A percentile compares a stretch with the other conserved stretches of the same genome.
These are phyloP conservation scores for Mycena rebaudengoi DNA, from an alignment of 768 basidiomycete species.

Conservation along the genomic window DNA sequence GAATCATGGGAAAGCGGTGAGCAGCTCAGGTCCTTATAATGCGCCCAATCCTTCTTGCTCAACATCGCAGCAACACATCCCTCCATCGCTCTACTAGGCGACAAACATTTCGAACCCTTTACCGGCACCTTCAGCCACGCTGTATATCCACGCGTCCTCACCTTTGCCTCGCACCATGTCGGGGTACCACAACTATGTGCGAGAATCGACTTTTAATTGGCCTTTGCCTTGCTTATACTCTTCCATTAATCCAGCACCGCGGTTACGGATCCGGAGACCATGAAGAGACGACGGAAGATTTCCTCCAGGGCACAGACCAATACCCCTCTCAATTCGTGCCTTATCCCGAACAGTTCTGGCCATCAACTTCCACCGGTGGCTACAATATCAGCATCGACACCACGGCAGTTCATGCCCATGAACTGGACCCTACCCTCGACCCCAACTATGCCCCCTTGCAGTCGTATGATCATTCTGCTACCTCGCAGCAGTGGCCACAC, in stretches of 20 bases:
- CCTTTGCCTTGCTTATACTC: constrained; percentile 4
- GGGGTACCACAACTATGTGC: constrained; percentile 27
- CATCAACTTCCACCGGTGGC: neutral
- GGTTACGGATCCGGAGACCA: constrained; percentile 17
- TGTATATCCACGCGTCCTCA: constrained; percentile 23
- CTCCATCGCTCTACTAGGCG: neutral
- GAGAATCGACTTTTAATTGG: neutral
- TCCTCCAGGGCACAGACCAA: constrained; percentile 13
- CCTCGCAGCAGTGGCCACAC: constrained; percentile 19
- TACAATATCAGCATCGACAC: constrained; percentile 22
- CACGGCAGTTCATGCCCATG: constrained; percentile 11
- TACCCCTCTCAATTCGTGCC: constrained; percentile 10
- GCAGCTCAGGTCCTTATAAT: constrained; percentile 16
- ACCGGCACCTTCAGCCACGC: constrained; percentile 25
- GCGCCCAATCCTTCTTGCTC: constrained; percentile 5
- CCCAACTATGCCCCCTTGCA: constrained; percentile 14
- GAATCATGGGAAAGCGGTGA: constrained; percentile 24
- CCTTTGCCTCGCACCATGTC: constrained; percentile 29
- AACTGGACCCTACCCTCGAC: constrained; percentile 4
- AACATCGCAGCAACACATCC: constrained; percentile 22
- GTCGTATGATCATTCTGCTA: constrained; percentile 16
- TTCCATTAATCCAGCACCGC: constrained; percentile 14
- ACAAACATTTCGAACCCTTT: constrained; percentile 9
- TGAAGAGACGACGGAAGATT: constrained; percentile 13
- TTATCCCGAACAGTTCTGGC: constrained; percentile 23